Base-by-base conservation (phyloP, 371 early-diverging fungal genomes). In the Apophysomyces ossiformis region DNA sequence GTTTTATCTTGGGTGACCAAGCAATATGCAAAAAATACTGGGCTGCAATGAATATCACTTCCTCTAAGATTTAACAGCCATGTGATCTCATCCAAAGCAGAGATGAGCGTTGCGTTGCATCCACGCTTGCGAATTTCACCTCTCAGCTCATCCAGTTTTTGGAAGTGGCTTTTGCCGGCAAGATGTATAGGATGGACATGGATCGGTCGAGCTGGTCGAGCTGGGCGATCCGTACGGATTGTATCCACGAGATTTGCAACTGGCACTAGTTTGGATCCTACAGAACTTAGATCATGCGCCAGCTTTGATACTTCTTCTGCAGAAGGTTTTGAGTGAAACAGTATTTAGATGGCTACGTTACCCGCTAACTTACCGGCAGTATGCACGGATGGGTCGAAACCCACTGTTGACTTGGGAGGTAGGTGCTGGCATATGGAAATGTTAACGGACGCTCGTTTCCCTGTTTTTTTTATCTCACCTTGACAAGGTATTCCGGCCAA, bases 31-130 rank as follows among this genome's bases (percentile, higher is more conserved):
- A 96, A 98, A 77, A 99, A 99, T 6, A 99, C 95, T 0, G 99
- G 98, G 76, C 98, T 97, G 84, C 92, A 99, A 39, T 86, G 82
- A 66, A 99, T 95, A 77, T 99, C 99, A 13, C 88, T 89, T 12
- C 99, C 99, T 66, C 99, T 91, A 64, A 99, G 77, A 77, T 99
- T 99, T 69, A 97, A 92, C 46, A 99, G 77, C 99, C 99, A 96
- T 8, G 95, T 95, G 67, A 95, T 88, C 74, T 96, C 99, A 81
- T 96, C 98, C 63, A 96, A 77, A 7, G 89, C 92, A 1, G 93
- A 85, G 7, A 95, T 84, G 1, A 93, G 88, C 45, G 90, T 84
- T 26, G 92, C 94, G 54, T 85, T 84, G 41, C 13, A 41, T 41
- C 5, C 41, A 41, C 5, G 41, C 41, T 41, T 41, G 41, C 41